Evolutionary conservation across 805 yeast species (phyloP).

Genomic region (Schwanniomyces sp.): DNA sequence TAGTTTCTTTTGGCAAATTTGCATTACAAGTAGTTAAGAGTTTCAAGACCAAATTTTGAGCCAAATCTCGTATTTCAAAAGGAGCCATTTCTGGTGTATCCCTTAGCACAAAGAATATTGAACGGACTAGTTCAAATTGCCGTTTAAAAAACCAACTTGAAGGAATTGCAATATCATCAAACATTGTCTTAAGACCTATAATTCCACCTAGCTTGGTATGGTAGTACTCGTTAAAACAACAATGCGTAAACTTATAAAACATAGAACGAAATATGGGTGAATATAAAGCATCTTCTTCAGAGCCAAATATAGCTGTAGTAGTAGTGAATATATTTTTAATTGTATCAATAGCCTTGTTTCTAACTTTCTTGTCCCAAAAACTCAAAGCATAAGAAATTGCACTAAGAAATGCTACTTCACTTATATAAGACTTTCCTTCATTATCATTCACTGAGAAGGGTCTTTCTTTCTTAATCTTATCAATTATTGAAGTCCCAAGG

Average conservation of each 20-base stretch:
- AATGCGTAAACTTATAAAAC: slow-evolving; percentile 81
- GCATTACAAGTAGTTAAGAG: slow-evolving; percentile 65
- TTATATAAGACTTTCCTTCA: slow-evolving; percentile 72
- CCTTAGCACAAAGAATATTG: slow-evolving; percentile 83
- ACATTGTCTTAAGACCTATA: slow-evolving; percentile 72
- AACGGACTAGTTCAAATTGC: slow-evolving; percentile 81
- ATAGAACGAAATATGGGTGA: slow-evolving; percentile 76
- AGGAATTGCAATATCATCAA: slow-evolving; percentile 68
- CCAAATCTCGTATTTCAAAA: slow-evolving; percentile 67
- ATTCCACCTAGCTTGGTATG: slow-evolving; percentile 88
- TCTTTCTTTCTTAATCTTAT: slow-evolving; percentile 64
- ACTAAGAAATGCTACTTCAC: slow-evolving; percentile 67
- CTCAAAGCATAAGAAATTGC: slow-evolving; percentile 81
- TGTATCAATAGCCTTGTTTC: slow-evolving; percentile 68
- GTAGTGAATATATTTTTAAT: slow-evolving; percentile 61
- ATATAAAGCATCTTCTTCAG: slow-evolving; percentile 59
- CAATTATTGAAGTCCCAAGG: slow-evolving; percentile 69
- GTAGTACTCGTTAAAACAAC: slow-evolving; percentile 87
- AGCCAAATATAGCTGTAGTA: slow-evolving; percentile 67
- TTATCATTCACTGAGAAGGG: slow-evolving; percentile 74
- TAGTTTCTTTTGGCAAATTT: slow-evolving; percentile 59
- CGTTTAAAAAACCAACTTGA: slow-evolving; percentile 70
- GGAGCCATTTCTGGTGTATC: slow-evolving; percentile 92
- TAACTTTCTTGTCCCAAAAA: slow-evolving; percentile 67
- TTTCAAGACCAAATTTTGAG: slow-evolving; percentile 64